Evolutionary conservation across 164 flowering plant species (phyloP).

Genomic region (Amborella trichopoda): DNA sequence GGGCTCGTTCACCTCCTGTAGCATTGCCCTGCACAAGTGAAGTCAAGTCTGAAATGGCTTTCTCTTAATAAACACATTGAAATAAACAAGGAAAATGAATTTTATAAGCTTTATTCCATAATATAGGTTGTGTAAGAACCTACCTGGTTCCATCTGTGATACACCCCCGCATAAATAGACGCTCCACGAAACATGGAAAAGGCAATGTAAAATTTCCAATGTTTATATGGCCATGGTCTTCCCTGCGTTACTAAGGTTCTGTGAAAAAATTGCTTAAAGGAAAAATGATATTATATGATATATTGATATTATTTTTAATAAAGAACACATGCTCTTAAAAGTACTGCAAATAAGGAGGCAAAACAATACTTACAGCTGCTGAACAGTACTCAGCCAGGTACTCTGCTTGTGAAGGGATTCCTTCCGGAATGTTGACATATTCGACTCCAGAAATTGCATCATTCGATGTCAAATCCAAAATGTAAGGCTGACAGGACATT

Average conservation of each 20-base stretch:
- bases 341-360: too few relatives aligned
- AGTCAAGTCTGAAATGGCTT: neutral
- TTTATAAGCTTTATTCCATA: too few relatives aligned
- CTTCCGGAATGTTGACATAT: conserved; percentile 55
- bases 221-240: conserved; percentile 69
- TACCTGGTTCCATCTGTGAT: conserved; percentile 76
- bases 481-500: conserved; percentile 62
- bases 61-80: neutral
- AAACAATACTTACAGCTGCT: conserved; percentile 51
- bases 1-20: conserved; percentile 91
- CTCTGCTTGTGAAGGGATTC: conserved; percentile 71
- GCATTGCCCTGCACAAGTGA: conserved; percentile 72
- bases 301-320: too few relatives aligned
- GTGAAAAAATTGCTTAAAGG: too few relatives aligned
- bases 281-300: too few relatives aligned
- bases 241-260: too few relatives aligned
- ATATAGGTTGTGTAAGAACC: too few relatives aligned
- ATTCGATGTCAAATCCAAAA: conserved; percentile 25
- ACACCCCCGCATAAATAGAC: conserved; percentile 54
- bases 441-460: conserved; percentile 43
- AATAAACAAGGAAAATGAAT: neutral
- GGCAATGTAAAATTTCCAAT: conserved; percentile 89
- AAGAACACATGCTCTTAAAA: too few relatives aligned
- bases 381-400: conserved; percentile 71
- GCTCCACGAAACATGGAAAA: conserved; percentile 72